Evolutionary conservation across 306 rosid species (phyloP).

Genomic region (Sechiopsis laciniata): DNA sequence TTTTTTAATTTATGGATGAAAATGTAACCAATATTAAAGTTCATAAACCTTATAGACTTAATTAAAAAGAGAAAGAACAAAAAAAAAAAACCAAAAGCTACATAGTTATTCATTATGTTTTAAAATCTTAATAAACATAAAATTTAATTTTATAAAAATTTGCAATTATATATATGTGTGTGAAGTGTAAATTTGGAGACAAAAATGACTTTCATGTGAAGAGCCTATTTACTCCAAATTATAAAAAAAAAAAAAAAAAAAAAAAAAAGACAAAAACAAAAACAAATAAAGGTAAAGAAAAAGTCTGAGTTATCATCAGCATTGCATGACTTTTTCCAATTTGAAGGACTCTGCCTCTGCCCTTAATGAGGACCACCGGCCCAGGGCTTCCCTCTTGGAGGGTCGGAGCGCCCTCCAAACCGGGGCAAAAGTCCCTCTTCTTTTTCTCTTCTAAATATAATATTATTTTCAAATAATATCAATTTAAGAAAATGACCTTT

Average conservation of each 20-base stretch:
- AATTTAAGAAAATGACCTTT: neutral
- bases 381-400: conserved; percentile 11
- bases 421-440: conserved; percentile 14
- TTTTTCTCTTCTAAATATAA: neutral
- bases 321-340: conserved; percentile 4
- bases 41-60: too few species aligned
- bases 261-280: too few species aligned
- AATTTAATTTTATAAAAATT: too few species aligned
- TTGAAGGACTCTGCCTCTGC: neutral
- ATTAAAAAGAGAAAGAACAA: too few species aligned
- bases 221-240: neutral
- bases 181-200: too few species aligned
- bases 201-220: neutral
- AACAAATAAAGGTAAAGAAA: neutral
- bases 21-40: too few species aligned
- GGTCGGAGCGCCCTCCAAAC: conserved; percentile 19
- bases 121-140: too few species aligned
- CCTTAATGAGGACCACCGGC: conserved; percentile 18
- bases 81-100: too few species aligned
- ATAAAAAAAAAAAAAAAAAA: neutral
- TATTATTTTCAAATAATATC: too few species aligned
- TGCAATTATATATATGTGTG: too few species aligned
- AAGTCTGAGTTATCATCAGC: neutral
- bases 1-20: too few species aligned
- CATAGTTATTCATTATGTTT: too few species aligned